phyloP scores from a whole-genome alignment of 2,329 filamentous ascomycete genomes.

The Xylaria sp. region DNA sequence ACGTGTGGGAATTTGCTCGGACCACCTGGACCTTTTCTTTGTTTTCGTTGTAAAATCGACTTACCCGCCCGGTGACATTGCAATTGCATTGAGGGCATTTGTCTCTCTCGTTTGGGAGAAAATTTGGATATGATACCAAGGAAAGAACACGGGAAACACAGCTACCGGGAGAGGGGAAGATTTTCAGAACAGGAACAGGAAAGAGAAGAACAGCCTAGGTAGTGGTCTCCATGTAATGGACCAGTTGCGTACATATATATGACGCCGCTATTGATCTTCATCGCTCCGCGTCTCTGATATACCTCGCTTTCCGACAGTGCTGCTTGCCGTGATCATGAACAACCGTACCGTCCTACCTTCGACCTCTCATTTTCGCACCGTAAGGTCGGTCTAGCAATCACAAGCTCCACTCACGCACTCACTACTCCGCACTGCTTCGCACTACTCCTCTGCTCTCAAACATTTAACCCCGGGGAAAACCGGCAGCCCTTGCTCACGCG shows the following conservation, averaged over 20 bases:
- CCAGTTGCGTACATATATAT: constrained; percentile 10
- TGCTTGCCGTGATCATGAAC: not conserved
- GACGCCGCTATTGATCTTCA: not conserved
- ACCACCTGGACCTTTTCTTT: not conserved
- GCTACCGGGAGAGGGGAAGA: not conserved
- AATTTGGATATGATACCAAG: not conserved
- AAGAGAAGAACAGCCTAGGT: constrained; percentile 7
- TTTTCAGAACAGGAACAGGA: constrained; percentile 2
- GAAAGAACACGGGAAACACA: no score
- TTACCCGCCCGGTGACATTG: no score
- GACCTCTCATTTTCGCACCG: no score
- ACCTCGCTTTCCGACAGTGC: not conserved
- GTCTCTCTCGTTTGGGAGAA: not conserved
- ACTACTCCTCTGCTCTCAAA: no score
- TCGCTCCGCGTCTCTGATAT: no score
- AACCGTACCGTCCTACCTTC: no score
- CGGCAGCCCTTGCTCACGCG: not conserved
- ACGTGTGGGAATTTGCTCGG: not conserved
- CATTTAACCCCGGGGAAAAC: no score
- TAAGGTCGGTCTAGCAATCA: no score
- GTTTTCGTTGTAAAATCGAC: not conserved
- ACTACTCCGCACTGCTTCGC: no score
- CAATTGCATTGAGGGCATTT: no score
- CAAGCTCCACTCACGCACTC: no score
- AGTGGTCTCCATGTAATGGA: constrained; percentile 23